A percentile compares a stretch with the other conserved stretches of the same genome.
phyloP scores from a whole-genome alignment of 257 asterid genomes.

The Solanum bulbocastanum region DNA sequence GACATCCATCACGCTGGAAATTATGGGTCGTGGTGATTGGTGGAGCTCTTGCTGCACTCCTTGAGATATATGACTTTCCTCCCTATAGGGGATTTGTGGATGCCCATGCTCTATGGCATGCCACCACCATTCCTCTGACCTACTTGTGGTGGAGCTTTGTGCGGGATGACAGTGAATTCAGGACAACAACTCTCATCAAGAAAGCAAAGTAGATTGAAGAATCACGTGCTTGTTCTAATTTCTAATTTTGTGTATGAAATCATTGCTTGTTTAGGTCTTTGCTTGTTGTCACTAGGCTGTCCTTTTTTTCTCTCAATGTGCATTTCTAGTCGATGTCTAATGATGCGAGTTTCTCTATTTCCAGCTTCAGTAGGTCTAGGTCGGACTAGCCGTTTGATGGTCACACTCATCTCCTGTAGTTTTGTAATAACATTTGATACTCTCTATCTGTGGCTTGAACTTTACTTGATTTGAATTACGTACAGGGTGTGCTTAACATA shows the following conservation, averaged over 20 bases:
- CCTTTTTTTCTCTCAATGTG: slow-evolving; percentile 24
- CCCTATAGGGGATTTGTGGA: slow-evolving; percentile 61
- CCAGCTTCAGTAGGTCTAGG: slow-evolving; percentile 8
- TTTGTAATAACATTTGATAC: background rate
- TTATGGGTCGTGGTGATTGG: slow-evolving; percentile 64
- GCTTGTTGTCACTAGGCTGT: background rate
- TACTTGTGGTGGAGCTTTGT: slow-evolving; percentile 79
- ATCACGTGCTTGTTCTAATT: background rate
- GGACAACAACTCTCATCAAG: slow-evolving; percentile 51
- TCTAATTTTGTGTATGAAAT: background rate
- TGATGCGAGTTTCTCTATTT: slow-evolving; percentile 40
- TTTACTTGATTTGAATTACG: background rate
- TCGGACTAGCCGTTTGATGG: slow-evolving; percentile 3
- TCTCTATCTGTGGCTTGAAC: background rate
- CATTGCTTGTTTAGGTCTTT: slow-evolving; percentile 2
- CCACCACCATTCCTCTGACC: slow-evolving; percentile 63
- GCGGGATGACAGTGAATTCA: slow-evolving; percentile 60
- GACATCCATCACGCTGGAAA: slow-evolving; percentile 68
- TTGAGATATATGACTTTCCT: slow-evolving; percentile 76
- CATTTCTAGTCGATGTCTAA: slow-evolving; percentile 21
- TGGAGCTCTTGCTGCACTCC: slow-evolving; percentile 49
- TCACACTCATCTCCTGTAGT: background rate
- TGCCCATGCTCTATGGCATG: slow-evolving; percentile 83
- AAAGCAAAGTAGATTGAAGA: slow-evolving; percentile 33
- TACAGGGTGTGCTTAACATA: background rate